phyloP scores from a whole-genome alignment of 345 rosid species.

The Viola odorata region DNA sequence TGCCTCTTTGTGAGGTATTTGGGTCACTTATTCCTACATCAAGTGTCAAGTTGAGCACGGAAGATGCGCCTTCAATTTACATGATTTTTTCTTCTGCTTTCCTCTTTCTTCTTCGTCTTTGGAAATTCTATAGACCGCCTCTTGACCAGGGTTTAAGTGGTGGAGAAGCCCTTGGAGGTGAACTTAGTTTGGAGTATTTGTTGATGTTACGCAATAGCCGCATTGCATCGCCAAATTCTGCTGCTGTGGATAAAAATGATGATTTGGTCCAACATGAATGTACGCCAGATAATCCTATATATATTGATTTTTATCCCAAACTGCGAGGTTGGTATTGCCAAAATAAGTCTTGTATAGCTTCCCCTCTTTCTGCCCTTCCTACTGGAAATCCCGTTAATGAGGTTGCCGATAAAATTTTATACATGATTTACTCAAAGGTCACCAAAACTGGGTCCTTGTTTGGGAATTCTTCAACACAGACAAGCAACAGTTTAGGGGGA shows the following conservation, averaged over 20 bases:
- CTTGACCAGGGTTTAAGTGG: slow-evolving; percentile 35
- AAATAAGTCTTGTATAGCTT: slow-evolving; percentile 53
- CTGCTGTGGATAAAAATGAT: slow-evolving; percentile 18
- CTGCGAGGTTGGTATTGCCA: slow-evolving; percentile 66
- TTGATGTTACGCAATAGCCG: slow-evolving; percentile 43
- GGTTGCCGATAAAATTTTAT: slow-evolving; percentile 48
- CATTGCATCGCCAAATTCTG: slow-evolving; percentile 23
- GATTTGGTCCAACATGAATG: slow-evolving; percentile 16
- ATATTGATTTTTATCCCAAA: slow-evolving; percentile 49
- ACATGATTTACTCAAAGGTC: slow-evolving; percentile 54
- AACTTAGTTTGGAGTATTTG: slow-evolving; percentile 55
- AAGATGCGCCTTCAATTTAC: slow-evolving; percentile 44
- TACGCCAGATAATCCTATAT: slow-evolving; percentile 32
- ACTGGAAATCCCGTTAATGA: slow-evolving; percentile 52
- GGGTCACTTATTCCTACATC: slow-evolving; percentile 51
- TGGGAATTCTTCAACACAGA: slow-evolving; percentile 33
- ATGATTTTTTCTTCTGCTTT: slow-evolving; percentile 60
- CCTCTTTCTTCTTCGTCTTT: slow-evolving; percentile 64
- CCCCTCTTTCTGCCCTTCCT: slow-evolving; percentile 45
- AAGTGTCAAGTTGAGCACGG: slow-evolving; percentile 17
- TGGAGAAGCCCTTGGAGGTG: slow-evolving; percentile 34
- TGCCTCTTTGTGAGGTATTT: slow-evolving; percentile 65
- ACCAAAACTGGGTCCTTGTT: slow-evolving; percentile 29
- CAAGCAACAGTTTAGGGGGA: slow-evolving; percentile 30
- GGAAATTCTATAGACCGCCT: slow-evolving; percentile 67